Conservation (phyloP, 768 basidiomycete genomes). For the Agaricus sinodeliciosus region DNA sequence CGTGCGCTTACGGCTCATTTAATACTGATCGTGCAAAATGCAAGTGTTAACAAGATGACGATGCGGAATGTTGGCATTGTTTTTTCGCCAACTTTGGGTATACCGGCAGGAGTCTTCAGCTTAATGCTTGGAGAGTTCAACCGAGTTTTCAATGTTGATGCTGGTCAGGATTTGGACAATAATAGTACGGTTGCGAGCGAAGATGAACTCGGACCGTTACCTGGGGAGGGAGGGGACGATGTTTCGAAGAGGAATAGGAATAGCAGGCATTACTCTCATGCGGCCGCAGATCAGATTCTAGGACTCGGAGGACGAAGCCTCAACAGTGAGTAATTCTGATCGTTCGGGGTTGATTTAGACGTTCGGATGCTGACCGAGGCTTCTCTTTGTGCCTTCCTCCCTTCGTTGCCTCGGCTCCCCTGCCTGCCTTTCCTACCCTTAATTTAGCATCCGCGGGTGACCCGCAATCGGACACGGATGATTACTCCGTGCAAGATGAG, state of each 20-base stretch:
- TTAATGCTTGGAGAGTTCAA: conserved; percentile 93
- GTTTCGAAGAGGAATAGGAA: conserved; percentile 73
- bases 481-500: conserved; percentile 60
- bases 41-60: conserved; percentile 92
- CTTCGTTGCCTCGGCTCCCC: neutral
- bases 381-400: conserved; percentile 16
- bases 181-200: conserved; percentile 6
- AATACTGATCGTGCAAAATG: conserved; percentile 90
- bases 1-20: conserved; percentile 93
- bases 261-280: conserved; percentile 77
- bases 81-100: conserved; percentile 94
- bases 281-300: conserved; percentile 77
- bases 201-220: neutral
- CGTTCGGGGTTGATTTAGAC: neutral
- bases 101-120: conserved; percentile 96
- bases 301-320: conserved; percentile 69
- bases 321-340: conserved; percentile 40
- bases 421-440: neutral
- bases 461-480: conserved; percentile 63
- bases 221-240: conserved; percentile 21
- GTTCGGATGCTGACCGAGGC: neutral
- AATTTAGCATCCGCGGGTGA: conserved; percentile 46
- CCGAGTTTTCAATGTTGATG: conserved; percentile 82
- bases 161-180: conserved; percentile 26
- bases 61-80: conserved; percentile 98